Evolutionary conservation across 1,284 basidiomycete species (phyloP).

Genomic region (Puccinia triticina): DNA sequence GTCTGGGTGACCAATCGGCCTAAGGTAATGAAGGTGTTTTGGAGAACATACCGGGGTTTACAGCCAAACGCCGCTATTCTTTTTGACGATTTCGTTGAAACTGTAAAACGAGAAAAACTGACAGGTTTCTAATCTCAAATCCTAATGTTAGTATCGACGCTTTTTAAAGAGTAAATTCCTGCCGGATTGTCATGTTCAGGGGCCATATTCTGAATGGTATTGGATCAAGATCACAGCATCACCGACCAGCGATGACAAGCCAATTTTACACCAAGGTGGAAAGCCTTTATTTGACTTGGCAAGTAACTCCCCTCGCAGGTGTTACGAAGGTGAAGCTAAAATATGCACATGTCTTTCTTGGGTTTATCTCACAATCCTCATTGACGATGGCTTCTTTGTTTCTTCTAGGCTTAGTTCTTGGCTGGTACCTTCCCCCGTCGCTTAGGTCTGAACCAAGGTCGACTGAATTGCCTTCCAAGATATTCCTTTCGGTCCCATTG

Average conservation of each 20-base stretch:
- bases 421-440: conserved; percentile 45
- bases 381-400: neutral
- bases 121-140: neutral
- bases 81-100: neutral
- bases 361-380: neutral
- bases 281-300: conserved; percentile 45
- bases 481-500: conserved; percentile 47
- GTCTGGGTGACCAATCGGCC: conserved; percentile 51
- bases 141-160: conserved; percentile 34
- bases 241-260: conserved; percentile 15
- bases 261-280: conserved; percentile 30
- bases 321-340: conserved; percentile 41
- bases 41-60: neutral
- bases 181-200: conserved; percentile 43
- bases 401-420: conserved; percentile 39
- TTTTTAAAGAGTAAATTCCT: conserved; percentile 50
- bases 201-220: conserved; percentile 50
- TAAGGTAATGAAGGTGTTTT: conserved; percentile 6
- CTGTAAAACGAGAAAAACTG: neutral
- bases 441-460: neutral
- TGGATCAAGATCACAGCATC: conserved; percentile 51
- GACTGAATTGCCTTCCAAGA: neutral
- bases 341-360: neutral
- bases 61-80: neutral
- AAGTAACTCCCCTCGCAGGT: conserved; percentile 42